phyloP scores from a whole-genome alignment of 1,139 yeast species.

The Taphrina confusa region DNA sequence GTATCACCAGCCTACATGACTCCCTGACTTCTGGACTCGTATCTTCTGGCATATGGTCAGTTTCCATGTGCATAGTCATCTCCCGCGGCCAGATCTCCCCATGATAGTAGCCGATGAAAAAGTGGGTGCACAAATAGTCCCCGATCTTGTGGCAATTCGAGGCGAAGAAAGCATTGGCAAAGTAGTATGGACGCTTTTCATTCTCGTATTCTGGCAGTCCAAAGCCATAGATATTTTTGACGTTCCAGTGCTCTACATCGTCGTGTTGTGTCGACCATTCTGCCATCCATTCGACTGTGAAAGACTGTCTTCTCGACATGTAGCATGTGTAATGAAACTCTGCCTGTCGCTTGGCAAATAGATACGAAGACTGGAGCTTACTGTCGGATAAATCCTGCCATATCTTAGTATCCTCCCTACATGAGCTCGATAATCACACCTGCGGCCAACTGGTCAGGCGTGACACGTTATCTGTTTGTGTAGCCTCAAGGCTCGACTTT shows the following conservation, averaged over 20 bases:
- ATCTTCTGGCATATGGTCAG: neutral
- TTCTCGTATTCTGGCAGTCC: neutral
- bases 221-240: neutral
- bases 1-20: neutral
- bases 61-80: neutral
- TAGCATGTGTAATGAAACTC: neutral
- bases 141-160: neutral
- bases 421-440: too few relatives aligned
- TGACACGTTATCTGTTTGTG: too few relatives aligned
- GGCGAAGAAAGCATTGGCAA: neutral
- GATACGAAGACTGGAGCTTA: too few relatives aligned
- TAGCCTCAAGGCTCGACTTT: too few relatives aligned
- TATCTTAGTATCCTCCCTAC: too few relatives aligned
- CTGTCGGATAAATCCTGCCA: too few relatives aligned
- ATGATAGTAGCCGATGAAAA: neutral
- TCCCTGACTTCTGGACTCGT: neutral
- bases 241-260: neutral
- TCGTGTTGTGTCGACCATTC: neutral
- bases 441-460: too few relatives aligned
- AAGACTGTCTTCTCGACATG: neutral
- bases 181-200: neutral
- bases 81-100: neutral
- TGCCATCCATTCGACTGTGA: neutral
- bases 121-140: neutral
- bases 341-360: neutral